A percentile compares a stretch with the other conserved stretches of the same genome.
phyloP scores from a whole-genome alignment of 306 rosid genomes.

The Psophocarpus tetragonolobus region DNA sequence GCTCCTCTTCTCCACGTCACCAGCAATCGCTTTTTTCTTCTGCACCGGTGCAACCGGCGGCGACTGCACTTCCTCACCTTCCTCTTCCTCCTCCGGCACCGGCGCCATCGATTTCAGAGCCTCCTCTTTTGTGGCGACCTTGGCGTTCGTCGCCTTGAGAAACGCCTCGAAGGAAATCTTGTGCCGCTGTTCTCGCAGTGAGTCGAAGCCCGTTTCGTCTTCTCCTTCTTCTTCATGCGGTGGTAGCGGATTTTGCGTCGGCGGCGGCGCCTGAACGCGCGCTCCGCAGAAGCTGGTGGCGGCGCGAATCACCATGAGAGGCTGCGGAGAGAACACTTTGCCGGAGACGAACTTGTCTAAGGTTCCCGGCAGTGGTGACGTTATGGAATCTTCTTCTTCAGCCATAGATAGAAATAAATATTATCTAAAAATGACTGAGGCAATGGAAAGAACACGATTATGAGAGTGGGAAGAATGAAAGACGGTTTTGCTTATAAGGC shows the following conservation, averaged over 20 bases:
- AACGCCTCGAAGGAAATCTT: conserved; percentile 5
- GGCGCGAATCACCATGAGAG: conserved; percentile 43
- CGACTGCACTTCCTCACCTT: neutral
- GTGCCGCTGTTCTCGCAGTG: neutral
- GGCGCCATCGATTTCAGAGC: conserved; percentile 6
- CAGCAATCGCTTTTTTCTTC: neutral
- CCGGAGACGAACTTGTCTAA: conserved; percentile 15
- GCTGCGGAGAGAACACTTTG: neutral
- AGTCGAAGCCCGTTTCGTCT: neutral
- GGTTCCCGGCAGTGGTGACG: conserved; percentile 8
- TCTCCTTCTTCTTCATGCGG: neutral
- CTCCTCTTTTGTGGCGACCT: conserved; percentile 39
- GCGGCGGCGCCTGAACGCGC: conserved; percentile 45
- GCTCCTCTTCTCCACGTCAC: conserved; percentile 9
- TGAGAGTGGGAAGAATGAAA: neutral
- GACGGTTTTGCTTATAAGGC: neutral
- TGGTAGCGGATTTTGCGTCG: neutral
- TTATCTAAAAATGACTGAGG: no score
- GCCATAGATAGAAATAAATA: conserved; percentile 26
- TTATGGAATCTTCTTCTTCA: neutral
- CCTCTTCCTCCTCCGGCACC: neutral
- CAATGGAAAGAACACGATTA: neutral
- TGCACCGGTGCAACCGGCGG: neutral
- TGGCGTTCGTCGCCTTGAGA: conserved; percentile 34
- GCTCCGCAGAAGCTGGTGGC: conserved; percentile 57